These are phyloP conservation scores for Diversispora eburnea DNA, from an alignment of 192 early-diverging fungal species.

Conservation along the genomic window DNA sequence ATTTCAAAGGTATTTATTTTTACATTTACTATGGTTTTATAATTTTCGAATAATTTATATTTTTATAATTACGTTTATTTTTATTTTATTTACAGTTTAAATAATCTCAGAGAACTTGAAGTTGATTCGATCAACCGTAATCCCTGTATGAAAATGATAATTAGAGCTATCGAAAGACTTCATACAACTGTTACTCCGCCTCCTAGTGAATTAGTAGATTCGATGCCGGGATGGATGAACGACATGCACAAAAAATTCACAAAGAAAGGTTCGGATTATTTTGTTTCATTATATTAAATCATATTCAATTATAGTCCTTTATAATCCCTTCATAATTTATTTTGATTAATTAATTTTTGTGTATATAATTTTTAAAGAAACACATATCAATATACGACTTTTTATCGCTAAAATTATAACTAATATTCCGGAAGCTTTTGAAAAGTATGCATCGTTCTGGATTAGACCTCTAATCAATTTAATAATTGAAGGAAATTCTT, in stretches of 20 bases:
- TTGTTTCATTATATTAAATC: background rate
- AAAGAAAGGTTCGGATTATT: slow-evolving; percentile 33
- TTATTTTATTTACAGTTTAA: too few relatives aligned
- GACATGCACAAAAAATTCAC: slow-evolving; percentile 51
- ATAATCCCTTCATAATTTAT: background rate
- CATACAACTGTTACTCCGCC: slow-evolving; percentile 40
- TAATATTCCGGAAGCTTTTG: slow-evolving; percentile 62
- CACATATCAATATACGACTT: slow-evolving; percentile 54
- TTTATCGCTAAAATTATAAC: slow-evolving; percentile 65
- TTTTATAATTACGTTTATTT: background rate
- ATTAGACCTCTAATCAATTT: slow-evolving; percentile 57
- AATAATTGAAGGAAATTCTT: slow-evolving; percentile 45
- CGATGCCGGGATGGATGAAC: slow-evolving; percentile 66
- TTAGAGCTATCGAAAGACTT: slow-evolving; percentile 55
- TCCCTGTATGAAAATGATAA: slow-evolving; percentile 59
- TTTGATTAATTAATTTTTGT: background rate
- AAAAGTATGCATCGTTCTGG: slow-evolving; percentile 55
- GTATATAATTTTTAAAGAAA: slow-evolving; percentile 29
- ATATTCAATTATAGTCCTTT: background rate
- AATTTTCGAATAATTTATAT: background rate
- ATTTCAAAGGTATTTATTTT: background rate
- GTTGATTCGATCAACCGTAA: slow-evolving; percentile 56
- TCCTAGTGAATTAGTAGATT: slow-evolving; percentile 18
- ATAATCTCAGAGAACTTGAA: slow-evolving; percentile 33
- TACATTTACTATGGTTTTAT: background rate